Percentiles rank a stretch among this genome's conserved stretches.
Evolutionary conservation across 371 early-diverging fungal species (phyloP).

Genomic region (Mucor racemosus): DNA sequence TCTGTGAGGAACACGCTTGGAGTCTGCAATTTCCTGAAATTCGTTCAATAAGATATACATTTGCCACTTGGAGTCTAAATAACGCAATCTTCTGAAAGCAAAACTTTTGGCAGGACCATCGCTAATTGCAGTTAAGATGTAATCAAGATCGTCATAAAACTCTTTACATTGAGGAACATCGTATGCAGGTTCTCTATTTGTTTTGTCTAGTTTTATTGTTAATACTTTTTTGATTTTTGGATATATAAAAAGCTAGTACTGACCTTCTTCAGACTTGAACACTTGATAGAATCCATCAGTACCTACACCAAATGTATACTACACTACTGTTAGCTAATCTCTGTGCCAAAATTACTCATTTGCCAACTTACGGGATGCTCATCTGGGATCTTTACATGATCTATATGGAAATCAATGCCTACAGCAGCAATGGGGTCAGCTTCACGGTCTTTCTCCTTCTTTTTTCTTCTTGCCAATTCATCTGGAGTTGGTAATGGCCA

Average conservation of each 20-base stretch:
- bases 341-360: not conserved
- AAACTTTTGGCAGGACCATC: conserved; percentile 97
- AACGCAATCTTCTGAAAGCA: conserved; percentile 91
- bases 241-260: not conserved
- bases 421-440: conserved; percentile 56
- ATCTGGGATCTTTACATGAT: conserved; percentile 67
- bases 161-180: conserved; percentile 81
- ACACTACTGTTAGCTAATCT: not conserved
- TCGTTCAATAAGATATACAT: conserved; percentile 93
- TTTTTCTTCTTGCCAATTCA: conserved; percentile 45
- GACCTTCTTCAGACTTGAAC: conserved; percentile 26
- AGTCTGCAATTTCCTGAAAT: conserved; percentile 93
- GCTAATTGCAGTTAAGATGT: conserved; percentile 75
- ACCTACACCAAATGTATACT: conserved; percentile 36
- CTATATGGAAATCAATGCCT: conserved; percentile 66
- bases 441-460: conserved; percentile 53
- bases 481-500: conserved; percentile 64
- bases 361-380: conserved; percentile 44
- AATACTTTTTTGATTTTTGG: not conserved
- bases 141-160: conserved; percentile 90
- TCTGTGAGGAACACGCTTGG: conserved; percentile 92
- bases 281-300: conserved; percentile 44
- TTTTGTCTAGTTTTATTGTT: not conserved
- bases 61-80: conserved; percentile 94
- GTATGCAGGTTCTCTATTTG: conserved; percentile 36